Percentiles rank a stretch among this genome's conserved stretches.
These are phyloP conservation scores for Raphanus raphanistrum DNA, from an alignment of 345 rosid species.

Conservation along the genomic window DNA sequence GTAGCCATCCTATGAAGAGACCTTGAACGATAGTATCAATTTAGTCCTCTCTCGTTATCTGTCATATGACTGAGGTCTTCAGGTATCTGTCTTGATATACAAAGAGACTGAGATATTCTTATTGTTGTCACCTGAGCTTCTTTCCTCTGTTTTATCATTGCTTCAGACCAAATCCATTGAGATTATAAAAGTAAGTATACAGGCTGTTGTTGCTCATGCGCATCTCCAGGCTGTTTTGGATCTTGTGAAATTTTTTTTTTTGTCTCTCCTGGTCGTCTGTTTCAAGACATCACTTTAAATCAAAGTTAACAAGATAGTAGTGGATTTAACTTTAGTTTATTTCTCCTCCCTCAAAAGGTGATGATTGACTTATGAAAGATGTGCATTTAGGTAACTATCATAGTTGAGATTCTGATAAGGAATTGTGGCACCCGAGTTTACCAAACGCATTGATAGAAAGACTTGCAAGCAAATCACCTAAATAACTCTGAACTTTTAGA, in stretches of 20 bases:
- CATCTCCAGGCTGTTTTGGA: constrained; percentile 71
- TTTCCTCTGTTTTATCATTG: constrained; percentile 70
- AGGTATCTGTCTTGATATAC: constrained; percentile 60
- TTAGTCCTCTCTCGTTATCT: not conserved
- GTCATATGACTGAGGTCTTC: constrained; percentile 45
- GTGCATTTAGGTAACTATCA: constrained; percentile 63
- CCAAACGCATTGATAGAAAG: too few relatives aligned
- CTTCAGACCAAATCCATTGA: constrained; percentile 76
- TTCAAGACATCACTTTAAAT: constrained; percentile 82
- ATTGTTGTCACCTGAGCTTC: constrained; percentile 53
- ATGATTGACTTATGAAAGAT: not conserved
- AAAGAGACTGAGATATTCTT: constrained; percentile 60
- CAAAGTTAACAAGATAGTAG: constrained; percentile 49
- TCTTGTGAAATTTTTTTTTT: constrained; percentile 77
- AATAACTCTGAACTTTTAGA: too few relatives aligned
- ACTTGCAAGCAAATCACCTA: too few relatives aligned
- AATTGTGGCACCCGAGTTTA: constrained; percentile 65
- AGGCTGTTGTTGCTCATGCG: not conserved
- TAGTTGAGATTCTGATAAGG: constrained; percentile 77
- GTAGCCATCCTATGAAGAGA: too few relatives aligned
- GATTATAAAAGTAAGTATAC: constrained; percentile 65
- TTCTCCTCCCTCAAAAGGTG: not conserved
- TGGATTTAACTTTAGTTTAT: not conserved
- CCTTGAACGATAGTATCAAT: not conserved
- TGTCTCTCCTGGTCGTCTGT: constrained; percentile 70